These are phyloP conservation scores for Hypomontagnella submonticulosa DNA, from an alignment of 495 filamentous ascomycete genomes.

Conservation along the genomic window DNA sequence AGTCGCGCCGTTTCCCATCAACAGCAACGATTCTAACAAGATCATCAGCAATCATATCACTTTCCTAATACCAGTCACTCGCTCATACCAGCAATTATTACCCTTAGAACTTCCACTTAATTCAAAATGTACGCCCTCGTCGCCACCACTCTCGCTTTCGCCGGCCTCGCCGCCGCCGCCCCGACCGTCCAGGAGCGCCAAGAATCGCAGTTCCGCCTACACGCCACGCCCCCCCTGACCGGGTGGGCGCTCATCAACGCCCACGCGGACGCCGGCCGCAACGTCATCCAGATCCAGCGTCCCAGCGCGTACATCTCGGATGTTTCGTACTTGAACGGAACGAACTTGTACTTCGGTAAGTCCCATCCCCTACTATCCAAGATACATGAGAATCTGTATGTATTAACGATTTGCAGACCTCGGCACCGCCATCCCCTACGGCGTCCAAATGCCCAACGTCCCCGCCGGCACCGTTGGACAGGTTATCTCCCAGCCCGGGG, in stretches of 20 bases:
- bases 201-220: slow-evolving; percentile 20
- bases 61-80: slow-evolving; percentile 2
- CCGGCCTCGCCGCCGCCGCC: slow-evolving; percentile 8
- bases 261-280: slow-evolving; percentile 13
- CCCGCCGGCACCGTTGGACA: slow-evolving; percentile 5
- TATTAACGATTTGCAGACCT: slow-evolving; percentile 7
- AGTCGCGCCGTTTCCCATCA: background rate
- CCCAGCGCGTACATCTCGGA: slow-evolving; percentile 24
- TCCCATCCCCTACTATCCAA: background rate
- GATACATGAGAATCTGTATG: background rate
- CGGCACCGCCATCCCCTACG: background rate
- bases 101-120: background rate
- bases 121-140: slow-evolving; percentile 19
- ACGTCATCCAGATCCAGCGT: slow-evolving; percentile 32
- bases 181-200: slow-evolving; percentile 11
- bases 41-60: background rate
- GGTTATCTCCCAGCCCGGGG: slow-evolving; percentile 12
- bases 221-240: slow-evolving; percentile 14
- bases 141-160: slow-evolving; percentile 15
- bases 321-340: slow-evolving; percentile 23
- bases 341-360: slow-evolving; percentile 28
- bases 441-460: slow-evolving; percentile 13
- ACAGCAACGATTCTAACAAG: slow-evolving; percentile 1
- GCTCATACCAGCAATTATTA: background rate
- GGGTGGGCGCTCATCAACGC: slow-evolving; percentile 30